Evolutionary conservation across 2,329 filamentous ascomycete genomes (phyloP).

Genomic region (Xylaria hypoxylon): DNA sequence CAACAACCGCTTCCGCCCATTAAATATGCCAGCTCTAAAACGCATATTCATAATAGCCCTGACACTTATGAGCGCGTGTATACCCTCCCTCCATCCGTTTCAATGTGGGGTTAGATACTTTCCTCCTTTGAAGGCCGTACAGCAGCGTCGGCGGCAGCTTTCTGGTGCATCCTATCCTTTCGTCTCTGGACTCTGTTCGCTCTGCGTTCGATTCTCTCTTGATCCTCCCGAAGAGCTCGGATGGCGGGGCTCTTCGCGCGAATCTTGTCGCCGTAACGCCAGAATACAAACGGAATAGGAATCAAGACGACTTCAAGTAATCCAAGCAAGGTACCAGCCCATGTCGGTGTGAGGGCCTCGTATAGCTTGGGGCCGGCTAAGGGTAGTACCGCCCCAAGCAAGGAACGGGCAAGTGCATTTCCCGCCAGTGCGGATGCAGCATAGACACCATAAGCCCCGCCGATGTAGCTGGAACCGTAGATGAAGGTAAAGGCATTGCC

Average conservation of each 20-base stretch:
- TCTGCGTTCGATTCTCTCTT: slow-evolving; percentile 55
- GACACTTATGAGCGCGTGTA: neutral
- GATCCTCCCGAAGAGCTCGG: slow-evolving; percentile 58
- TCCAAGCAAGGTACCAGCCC: slow-evolving; percentile 81
- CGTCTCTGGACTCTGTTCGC: slow-evolving; percentile 48
- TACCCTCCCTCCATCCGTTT: neutral
- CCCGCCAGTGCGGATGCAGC: slow-evolving; percentile 83
- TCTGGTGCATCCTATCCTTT: slow-evolving; percentile 37
- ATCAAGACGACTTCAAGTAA: slow-evolving; percentile 79
- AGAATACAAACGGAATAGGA: slow-evolving; percentile 85
- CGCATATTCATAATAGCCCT: no score
- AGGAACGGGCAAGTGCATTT: slow-evolving; percentile 78
- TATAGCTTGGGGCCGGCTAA: slow-evolving; percentile 82
- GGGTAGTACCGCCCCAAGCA: slow-evolving; percentile 82
- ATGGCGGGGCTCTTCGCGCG: slow-evolving; percentile 63
- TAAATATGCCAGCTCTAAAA: neutral
- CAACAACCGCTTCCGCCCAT: neutral
- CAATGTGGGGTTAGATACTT: slow-evolving; percentile 3
- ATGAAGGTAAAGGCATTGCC: slow-evolving; percentile 86
- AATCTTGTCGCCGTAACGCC: slow-evolving; percentile 68
- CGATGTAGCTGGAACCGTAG: slow-evolving; percentile 83
- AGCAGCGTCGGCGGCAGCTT: slow-evolving; percentile 1
- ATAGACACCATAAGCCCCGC: slow-evolving; percentile 82
- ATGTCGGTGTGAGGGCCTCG: slow-evolving; percentile 74
- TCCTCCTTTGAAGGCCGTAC: slow-evolving; percentile 12